Base-by-base conservation (phyloP, 805 yeast species). In the Wickerhamiella cacticola region DNA sequence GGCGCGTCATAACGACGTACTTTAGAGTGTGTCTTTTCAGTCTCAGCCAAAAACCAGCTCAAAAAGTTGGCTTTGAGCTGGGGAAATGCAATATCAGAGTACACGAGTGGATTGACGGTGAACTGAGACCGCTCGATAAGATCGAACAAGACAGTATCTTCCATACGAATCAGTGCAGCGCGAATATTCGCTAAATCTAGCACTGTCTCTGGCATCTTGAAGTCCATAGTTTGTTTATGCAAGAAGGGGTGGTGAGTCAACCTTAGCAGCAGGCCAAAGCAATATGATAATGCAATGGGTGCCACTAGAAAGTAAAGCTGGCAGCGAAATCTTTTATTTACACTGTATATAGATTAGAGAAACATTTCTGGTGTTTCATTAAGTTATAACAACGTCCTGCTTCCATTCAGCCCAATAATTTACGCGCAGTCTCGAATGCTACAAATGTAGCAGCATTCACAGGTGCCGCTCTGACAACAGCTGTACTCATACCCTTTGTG, bases 361-460 rank as follows among this genome's bases (percentile, higher is more conserved):
- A 26, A 9, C 12, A 9, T 26, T 26, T 9, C 31, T 9, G 12
- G 9, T 26, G 9, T 26, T 13, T 26, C 9, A 13, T 9, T 26
- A n/a, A n/a, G n/a, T 28, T 5, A 6, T 28, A 5, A 28, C n/a
- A 28, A 10, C 33, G 10, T 13, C n/a, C n/a, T 28, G n/a, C 5
- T 5, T 28, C 36, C 18, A 3, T 10, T 40, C 54, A 61, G 18
- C 62, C 65, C 45, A 64, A 50, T 16, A 52, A 48, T 39, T 65
- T 46, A 18, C 88, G 81, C 3, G 95, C 83, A 45, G 82, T 66
- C 65, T 92, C 99, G 63, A 92, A 92, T 2, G 94, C 87, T 39
- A 86, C 81, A 67, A 92, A 92, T 0, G 98, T 94, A 25, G 94
- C 95, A 36, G 95, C 99, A 62, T 92, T 94, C 3, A 94, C 98